Conservation (phyloP, 1,284 basidiomycete genomes). For the Malassezia arunalokei region DNA sequence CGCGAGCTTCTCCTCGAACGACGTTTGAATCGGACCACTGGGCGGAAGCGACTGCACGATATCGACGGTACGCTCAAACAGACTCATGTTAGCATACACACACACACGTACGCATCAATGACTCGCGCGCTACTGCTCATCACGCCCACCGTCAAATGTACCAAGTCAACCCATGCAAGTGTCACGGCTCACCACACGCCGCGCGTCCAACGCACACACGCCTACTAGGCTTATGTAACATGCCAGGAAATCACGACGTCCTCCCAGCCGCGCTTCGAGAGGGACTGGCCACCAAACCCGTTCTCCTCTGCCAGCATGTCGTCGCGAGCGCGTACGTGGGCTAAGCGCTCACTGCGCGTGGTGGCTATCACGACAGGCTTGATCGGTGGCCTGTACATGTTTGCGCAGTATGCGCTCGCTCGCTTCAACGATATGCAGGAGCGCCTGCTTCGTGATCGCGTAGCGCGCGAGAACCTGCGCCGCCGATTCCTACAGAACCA, state of each 20-base stretch:
- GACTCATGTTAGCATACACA: slow-evolving; percentile 46
- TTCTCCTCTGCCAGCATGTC: not conserved
- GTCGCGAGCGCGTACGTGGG: slow-evolving; percentile 5
- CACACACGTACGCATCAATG: slow-evolving; percentile 31
- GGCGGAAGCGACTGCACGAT: slow-evolving; percentile 81
- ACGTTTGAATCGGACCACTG: slow-evolving; percentile 87
- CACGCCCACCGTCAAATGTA: no score
- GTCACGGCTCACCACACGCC: slow-evolving; percentile 36
- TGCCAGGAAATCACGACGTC: not conserved
- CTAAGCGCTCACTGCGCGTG: slow-evolving; percentile 20
- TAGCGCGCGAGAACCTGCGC: slow-evolving; percentile 62
- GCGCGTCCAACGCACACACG: not conserved
- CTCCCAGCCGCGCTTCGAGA: not conserved
- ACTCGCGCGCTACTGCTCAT: slow-evolving; percentile 13
- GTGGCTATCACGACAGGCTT: slow-evolving; percentile 48
- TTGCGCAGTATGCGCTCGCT: slow-evolving; percentile 57
- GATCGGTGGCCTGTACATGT: slow-evolving; percentile 58
- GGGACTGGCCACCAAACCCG: not conserved
- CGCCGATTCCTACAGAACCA: slow-evolving; percentile 69
- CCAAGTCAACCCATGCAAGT: not conserved
- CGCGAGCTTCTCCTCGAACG: slow-evolving; percentile 85
- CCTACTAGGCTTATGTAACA: not conserved
- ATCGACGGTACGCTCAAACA: slow-evolving; percentile 86
- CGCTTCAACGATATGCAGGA: slow-evolving; percentile 62
- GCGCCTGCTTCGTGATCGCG: slow-evolving; percentile 55